phyloP scores from a whole-genome alignment of 495 filamentous ascomycete genomes.

The Lasiosphaeria ovina region DNA sequence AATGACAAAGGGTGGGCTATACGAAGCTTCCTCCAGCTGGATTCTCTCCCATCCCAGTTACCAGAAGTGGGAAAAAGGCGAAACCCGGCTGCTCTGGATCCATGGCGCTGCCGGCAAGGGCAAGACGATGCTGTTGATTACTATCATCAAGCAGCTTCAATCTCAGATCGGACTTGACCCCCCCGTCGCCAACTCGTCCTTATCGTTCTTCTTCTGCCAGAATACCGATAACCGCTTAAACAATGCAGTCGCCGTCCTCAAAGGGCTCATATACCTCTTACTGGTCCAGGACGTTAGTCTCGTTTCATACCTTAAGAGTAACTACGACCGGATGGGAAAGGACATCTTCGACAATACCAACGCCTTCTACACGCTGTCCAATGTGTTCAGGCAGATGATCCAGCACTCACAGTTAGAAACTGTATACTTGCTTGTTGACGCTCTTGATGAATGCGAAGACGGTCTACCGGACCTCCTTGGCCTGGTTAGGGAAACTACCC shows the following conservation, averaged over 20 bases:
- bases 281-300: conserved; percentile 1
- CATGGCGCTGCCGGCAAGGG: conserved; percentile 5
- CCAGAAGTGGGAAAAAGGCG: background rate
- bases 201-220: conserved; percentile 7
- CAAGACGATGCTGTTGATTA: conserved; percentile 8
- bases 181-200: background rate
- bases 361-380: conserved; percentile 7
- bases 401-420: conserved; percentile 1
- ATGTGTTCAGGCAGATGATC: conserved; percentile 2
- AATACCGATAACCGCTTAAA: conserved; percentile 1
- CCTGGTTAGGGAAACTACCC: background rate
- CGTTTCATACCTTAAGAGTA: conserved; percentile 6
- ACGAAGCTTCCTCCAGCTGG: conserved; percentile 3
- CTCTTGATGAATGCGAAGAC: conserved; percentile 8
- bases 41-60: conserved; percentile 1
- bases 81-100: conserved; percentile 4
- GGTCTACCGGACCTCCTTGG: conserved; percentile 1
- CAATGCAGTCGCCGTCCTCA: conserved; percentile 2
- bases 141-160: conserved; percentile 4
- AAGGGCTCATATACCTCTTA: conserved; percentile 5
- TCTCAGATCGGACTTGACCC: background rate
- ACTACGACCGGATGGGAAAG: conserved; percentile 1
- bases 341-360: background rate
- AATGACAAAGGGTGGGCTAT: conserved; percentile 2
- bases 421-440: conserved; percentile 3